Evolutionary conservation across 495 filamentous ascomycete species (phyloP), one percentile per base, ranked within the genome.

Genomic region (Penicillium riverlandense): DNA sequence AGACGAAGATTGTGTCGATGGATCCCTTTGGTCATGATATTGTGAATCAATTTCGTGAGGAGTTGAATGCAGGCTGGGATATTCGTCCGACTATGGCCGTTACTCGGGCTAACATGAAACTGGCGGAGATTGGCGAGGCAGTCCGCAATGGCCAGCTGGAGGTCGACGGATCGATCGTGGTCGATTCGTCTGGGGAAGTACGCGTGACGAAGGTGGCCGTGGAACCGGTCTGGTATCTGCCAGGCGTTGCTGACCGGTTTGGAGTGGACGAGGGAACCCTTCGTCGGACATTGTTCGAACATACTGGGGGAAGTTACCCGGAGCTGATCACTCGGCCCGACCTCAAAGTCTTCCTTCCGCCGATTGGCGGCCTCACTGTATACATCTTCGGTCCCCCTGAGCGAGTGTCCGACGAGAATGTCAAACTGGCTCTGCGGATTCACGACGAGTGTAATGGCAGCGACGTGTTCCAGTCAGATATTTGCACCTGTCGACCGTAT

Each of bases 371-470:
- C 10, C 70, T 96, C 53, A 98, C 92, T 1, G 92, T 97, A 22
- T 98, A 98, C 69, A 89, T 87, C 69, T 98, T 98, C 63, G 92
- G 92, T 12, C 90, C 96, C 47, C 88, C 88, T 8, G 86, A 88
- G 34, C 91, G 89, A 52, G 89, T 98, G 76, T 83, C 88, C 12
- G 86, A 98, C 58, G 81, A 87, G 36, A 88, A 84, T 36, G 87
- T 87, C 40, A 80, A 78, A 47, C 75, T 97, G 37, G 85, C 92
- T 27, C 75, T 98, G 47, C 88, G 92, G 40, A 85, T 98, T 37
- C 92, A 98, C 65, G 92, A 98, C 64, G 92, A 96, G 69, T 90
- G 90, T 71, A 97, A 97, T 62, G 91, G 92, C 43, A 90, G 85
- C 63, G 92, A 98, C 74, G 92, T 98, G 42, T 98, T 98, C 65